phyloP scores from a whole-genome alignment of 768 basidiomycete genomes.

The Rhizopogon vesiculosus region DNA sequence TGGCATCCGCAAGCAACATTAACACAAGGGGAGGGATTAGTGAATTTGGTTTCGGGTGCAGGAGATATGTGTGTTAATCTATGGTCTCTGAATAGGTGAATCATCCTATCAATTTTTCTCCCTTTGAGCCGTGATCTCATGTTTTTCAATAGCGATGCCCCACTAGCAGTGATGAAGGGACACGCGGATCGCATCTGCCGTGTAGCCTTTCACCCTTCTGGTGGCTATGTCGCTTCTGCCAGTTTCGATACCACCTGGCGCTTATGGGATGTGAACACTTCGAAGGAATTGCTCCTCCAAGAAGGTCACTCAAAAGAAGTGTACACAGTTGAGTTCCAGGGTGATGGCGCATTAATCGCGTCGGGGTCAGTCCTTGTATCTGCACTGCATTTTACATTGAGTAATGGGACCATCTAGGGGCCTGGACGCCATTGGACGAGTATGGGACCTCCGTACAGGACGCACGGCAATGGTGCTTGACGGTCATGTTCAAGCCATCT shows the following conservation, averaged over 20 bases:
- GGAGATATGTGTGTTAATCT: conserved; percentile 83
- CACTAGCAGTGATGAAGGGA: conserved; percentile 81
- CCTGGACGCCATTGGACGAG: conserved; percentile 92
- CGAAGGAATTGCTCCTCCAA: conserved; percentile 81
- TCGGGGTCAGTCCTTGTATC: conserved; percentile 65
- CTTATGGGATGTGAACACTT: conserved; percentile 86
- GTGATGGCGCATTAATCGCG: conserved; percentile 88
- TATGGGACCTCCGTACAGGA: conserved; percentile 96
- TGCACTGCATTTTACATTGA: background rate
- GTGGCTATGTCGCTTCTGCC: conserved; percentile 88
- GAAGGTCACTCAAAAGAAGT: conserved; percentile 98
- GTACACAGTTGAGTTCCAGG: conserved; percentile 92
- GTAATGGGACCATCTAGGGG: conserved; percentile 48
- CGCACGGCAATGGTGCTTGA: conserved; percentile 97
- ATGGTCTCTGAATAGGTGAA: conserved; percentile 84
- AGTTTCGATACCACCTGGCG: conserved; percentile 98
- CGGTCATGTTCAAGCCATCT: conserved; percentile 92
- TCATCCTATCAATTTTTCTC: background rate
- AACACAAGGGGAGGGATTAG: conserved; percentile 51
- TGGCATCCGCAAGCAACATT: conserved; percentile 97
- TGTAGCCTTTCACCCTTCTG: conserved; percentile 95
- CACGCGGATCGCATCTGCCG: conserved; percentile 90
- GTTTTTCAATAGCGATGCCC: conserved; percentile 58
- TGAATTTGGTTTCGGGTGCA: conserved; percentile 89
- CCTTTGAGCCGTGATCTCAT: background rate